Percentiles rank a stretch among this genome's conserved stretches.
phyloP scores from a whole-genome alignment of 148 eudicot species.

The Mesembryanthemum crystallinum region DNA sequence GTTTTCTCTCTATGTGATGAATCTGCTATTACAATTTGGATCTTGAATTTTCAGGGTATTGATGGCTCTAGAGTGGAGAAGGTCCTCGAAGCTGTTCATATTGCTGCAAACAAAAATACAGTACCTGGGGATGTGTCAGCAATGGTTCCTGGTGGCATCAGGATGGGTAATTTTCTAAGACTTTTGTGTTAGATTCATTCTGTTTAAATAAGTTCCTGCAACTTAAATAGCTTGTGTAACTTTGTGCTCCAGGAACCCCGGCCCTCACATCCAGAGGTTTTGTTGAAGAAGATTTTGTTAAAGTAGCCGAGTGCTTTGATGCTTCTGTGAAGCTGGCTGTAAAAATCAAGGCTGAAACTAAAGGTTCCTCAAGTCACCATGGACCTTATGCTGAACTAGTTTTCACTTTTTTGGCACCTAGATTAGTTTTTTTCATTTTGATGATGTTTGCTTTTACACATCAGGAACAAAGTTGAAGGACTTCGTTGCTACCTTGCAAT shows the following conservation, averaged over 20 bases:
- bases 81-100: slow-evolving; percentile 90
- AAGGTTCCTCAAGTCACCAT: slow-evolving; percentile 39
- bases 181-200: slow-evolving; percentile 3
- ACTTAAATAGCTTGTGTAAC: slow-evolving; percentile 10
- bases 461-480: slow-evolving; percentile 96
- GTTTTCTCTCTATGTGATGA: neutral
- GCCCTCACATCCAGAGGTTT: slow-evolving; percentile 98
- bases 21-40: neutral
- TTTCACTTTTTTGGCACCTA: neutral
- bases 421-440: neutral
- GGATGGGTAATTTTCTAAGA: slow-evolving; percentile 63
- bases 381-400: neutral
- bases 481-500: slow-evolving; percentile 71
- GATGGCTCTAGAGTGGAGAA: slow-evolving; percentile 99
- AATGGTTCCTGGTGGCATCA: slow-evolving; percentile 99
- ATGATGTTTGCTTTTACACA: slow-evolving; percentile 9
- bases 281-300: slow-evolving; percentile 86
- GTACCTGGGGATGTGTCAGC: slow-evolving; percentile 99
- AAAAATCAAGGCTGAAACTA: slow-evolving; percentile 67
- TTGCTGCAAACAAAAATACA: slow-evolving; percentile 97
- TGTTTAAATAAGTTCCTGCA: neutral
- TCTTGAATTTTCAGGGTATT: slow-evolving; percentile 57
- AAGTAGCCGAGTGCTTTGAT: slow-evolving; percentile 92
- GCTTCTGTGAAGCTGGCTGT: slow-evolving; percentile 79
- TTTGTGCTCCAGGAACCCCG: slow-evolving; percentile 69